phyloP scores from a whole-genome alignment of 257 asterid genomes.

The Scutellaria galericulata region DNA sequence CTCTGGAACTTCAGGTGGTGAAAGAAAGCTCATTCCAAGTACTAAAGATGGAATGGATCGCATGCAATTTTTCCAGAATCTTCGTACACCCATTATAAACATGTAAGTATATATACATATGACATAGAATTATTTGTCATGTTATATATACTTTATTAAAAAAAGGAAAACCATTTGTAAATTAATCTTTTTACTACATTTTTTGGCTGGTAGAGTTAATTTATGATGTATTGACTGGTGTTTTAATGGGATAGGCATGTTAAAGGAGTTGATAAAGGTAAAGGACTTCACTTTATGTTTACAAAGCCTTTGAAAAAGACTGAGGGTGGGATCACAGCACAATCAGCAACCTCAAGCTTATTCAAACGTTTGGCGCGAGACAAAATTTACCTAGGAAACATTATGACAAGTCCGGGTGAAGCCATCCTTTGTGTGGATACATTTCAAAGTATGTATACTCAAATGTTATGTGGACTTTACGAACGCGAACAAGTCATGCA shows the following conservation, averaged over 20 bases:
- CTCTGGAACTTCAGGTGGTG: conserved; percentile 1
- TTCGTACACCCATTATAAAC: background rate
- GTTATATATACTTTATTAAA: background rate
- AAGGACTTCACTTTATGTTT: conserved; percentile 39
- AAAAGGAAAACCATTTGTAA: no score
- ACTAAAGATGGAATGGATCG: background rate
- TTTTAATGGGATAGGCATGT: conserved; percentile 29
- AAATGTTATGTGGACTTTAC: no score
- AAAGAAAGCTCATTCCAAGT: background rate
- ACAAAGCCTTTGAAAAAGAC: conserved; percentile 31
- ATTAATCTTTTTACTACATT: no score
- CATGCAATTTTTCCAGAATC: background rate
- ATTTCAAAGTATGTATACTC: no score
- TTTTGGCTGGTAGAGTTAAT: no score
- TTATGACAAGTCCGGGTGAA: no score
- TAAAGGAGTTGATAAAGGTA: conserved; percentile 38
- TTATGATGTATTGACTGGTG: no score
- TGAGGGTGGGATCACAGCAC: conserved; percentile 33
- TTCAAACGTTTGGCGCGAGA: conserved; percentile 30
- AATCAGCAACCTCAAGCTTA: conserved; percentile 34
- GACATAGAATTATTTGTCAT: no score
- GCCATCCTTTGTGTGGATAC: no score
- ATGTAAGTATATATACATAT: background rate
- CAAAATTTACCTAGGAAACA: conserved; percentile 19
- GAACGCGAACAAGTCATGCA: no score